Evolutionary conservation across 805 yeast species (phyloP).

Genomic region (Yarrowia sp.): DNA sequence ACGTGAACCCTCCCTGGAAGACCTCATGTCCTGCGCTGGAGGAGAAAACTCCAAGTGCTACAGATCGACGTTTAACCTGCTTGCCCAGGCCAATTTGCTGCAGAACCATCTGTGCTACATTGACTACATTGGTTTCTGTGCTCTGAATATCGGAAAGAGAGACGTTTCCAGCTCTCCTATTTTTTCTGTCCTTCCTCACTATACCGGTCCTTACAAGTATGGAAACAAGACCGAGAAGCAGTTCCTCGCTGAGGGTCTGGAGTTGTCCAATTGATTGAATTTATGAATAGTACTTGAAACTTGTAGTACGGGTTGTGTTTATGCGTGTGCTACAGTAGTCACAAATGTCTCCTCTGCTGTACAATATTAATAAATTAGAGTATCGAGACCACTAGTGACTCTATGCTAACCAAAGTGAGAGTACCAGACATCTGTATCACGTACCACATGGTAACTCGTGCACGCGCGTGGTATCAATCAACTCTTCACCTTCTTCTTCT

Average conservation of each 20-base stretch:
- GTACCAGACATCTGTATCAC: too few species aligned
- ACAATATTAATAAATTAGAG: too few species aligned
- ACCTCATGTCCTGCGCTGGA: background rate
- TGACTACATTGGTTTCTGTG: background rate
- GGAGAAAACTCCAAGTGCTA: background rate
- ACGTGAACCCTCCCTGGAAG: background rate
- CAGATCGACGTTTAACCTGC: background rate
- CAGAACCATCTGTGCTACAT: slow-evolving; percentile 4
- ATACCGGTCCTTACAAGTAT: background rate
- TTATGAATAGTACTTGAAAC: too few species aligned
- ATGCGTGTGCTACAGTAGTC: too few species aligned
- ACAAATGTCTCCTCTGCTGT: too few species aligned
- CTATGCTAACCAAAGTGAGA: too few species aligned
- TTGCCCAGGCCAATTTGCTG: background rate
- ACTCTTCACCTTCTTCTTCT: slow-evolving; percentile 13
- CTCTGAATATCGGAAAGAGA: background rate
- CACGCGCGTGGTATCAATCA: too few species aligned
- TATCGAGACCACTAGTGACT: too few species aligned
- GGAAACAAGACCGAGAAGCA: background rate
- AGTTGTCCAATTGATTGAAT: too few species aligned
- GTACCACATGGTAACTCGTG: too few species aligned
- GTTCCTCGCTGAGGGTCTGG: background rate
- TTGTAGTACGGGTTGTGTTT: too few species aligned
- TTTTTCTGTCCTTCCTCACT: background rate
- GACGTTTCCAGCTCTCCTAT: too few species aligned